Percentiles rank a stretch among this genome's conserved stretches.
phyloP scores from a whole-genome alignment of 1,139 yeast species.

The Pichia sp. region DNA sequence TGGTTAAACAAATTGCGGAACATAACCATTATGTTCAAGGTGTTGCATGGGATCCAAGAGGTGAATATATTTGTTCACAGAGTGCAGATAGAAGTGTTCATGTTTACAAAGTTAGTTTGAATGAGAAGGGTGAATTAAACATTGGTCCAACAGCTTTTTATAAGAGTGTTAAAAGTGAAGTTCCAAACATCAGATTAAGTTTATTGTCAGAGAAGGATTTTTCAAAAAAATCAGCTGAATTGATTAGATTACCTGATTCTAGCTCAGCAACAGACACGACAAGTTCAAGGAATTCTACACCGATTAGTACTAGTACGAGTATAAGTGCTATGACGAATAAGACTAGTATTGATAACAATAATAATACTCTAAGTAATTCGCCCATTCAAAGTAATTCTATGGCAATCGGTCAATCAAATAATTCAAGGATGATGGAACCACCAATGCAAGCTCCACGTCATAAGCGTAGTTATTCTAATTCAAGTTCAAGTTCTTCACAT shows the following conservation, averaged over 20 bases:
- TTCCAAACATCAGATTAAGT: constrained; percentile 27
- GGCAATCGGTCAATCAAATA: neutral
- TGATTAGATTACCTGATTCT: no score
- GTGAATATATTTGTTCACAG: constrained; percentile 75
- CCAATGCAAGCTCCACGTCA: constrained; percentile 28
- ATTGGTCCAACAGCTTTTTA: constrained; percentile 38
- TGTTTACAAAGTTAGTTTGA: constrained; percentile 41
- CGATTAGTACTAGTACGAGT: neutral
- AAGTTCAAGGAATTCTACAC: neutral
- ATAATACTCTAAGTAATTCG: neutral
- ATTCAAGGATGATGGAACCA: constrained; percentile 28
- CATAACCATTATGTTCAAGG: constrained; percentile 94
- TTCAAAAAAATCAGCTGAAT: no score
- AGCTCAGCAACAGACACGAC: no score
- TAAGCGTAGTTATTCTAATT: constrained; percentile 28
- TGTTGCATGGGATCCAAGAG: constrained; percentile 87
- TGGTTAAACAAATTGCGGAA: constrained; percentile 58
- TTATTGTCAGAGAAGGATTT: no score
- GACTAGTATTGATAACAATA: neutral
- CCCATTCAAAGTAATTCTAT: neutral
- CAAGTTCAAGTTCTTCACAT: constrained; percentile 28
- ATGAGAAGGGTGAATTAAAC: constrained; percentile 24
- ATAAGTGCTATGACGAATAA: no score
- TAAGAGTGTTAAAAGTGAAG: constrained; percentile 41
- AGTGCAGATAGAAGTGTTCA: constrained; percentile 83